Evolutionary conservation across 169 alveolate species (phyloP).

Genomic region (Cryptosporidium parvum): DNA sequence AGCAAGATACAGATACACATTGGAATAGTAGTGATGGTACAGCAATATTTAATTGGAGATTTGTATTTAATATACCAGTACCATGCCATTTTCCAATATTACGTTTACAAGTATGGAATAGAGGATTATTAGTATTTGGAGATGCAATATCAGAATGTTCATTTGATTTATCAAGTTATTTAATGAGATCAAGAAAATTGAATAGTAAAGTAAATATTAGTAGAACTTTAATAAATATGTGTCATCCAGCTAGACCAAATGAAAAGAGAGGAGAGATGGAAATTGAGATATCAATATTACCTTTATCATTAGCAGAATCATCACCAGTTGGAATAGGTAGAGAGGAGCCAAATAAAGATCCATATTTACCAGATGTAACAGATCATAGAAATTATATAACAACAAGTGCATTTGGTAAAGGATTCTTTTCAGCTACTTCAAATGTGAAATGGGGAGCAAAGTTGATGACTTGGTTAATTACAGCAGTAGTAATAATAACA

Average conservation of each 20-base stretch:
- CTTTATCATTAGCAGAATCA: constrained; percentile 85
- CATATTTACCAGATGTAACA: constrained; percentile 88
- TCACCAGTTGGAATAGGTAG: constrained; percentile 92
- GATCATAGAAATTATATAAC: constrained; percentile 88
- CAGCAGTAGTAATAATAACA: constrained; percentile 72
- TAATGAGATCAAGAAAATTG: constrained; percentile 64
- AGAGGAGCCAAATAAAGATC: constrained; percentile 91
- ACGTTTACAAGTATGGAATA: constrained; percentile 85
- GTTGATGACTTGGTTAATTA: constrained; percentile 62
- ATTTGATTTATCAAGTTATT: constrained; percentile 63
- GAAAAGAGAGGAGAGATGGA: constrained; percentile 89
- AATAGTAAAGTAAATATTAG: constrained; percentile 50
- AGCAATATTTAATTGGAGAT: constrained; percentile 90
- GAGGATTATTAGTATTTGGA: constrained; percentile 73
- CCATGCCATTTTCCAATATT: constrained; percentile 88
- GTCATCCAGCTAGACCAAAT: constrained; percentile 85
- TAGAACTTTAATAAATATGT: constrained; percentile 62
- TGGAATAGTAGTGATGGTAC: constrained; percentile 91
- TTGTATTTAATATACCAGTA: constrained; percentile 85
- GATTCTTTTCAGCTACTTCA: constrained; percentile 70
- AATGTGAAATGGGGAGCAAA: constrained; percentile 75
- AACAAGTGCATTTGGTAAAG: constrained; percentile 73
- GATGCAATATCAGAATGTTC: constrained; percentile 75
- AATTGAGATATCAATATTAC: constrained; percentile 86
- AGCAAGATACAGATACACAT: constrained; percentile 87